Conservation (phyloP, 345 rosid species). For the Syzygium oleosum region DNA sequence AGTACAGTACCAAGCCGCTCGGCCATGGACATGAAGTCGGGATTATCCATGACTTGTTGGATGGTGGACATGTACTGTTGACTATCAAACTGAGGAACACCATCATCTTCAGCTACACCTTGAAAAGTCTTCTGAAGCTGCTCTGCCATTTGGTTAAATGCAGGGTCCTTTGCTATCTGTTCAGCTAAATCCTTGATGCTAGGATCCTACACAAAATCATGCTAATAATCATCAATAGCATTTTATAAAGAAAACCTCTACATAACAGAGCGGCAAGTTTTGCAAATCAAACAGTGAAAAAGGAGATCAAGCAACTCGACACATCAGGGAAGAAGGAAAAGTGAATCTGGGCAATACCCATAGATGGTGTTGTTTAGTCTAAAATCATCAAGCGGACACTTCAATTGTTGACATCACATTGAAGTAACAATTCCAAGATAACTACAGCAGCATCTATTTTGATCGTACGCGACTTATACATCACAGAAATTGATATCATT, state of each 20-base stretch:
- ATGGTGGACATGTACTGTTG: slow-evolving; percentile 73
- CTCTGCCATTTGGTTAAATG: slow-evolving; percentile 95
- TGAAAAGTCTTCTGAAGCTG: slow-evolving; percentile 82
- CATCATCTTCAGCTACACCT: slow-evolving; percentile 41
- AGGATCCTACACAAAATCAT: slow-evolving; percentile 52
- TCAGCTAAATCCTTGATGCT: slow-evolving; percentile 89
- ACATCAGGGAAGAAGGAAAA: neutral
- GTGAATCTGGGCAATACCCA: neutral
- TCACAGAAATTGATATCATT: neutral
- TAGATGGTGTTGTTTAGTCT: neutral
- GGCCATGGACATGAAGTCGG: slow-evolving; percentile 91
- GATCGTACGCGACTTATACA: neutral
- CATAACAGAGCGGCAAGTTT: neutral
- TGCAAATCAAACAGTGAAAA: neutral
- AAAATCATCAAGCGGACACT: neutral
- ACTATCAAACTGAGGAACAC: slow-evolving; percentile 60
- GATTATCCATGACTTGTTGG: slow-evolving; percentile 99
- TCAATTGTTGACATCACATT: neutral
- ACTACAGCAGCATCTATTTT: neutral
- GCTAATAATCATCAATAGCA: neutral
- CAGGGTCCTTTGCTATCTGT: slow-evolving; percentile 89
- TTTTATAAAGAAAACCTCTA: neutral
- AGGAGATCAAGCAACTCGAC: neutral
- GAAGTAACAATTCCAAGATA: neutral
- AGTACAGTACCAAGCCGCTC: slow-evolving; percentile 86